Base-by-base conservation (phyloP, 441 rosid genomes). In the Aquilaria agallochum region DNA sequence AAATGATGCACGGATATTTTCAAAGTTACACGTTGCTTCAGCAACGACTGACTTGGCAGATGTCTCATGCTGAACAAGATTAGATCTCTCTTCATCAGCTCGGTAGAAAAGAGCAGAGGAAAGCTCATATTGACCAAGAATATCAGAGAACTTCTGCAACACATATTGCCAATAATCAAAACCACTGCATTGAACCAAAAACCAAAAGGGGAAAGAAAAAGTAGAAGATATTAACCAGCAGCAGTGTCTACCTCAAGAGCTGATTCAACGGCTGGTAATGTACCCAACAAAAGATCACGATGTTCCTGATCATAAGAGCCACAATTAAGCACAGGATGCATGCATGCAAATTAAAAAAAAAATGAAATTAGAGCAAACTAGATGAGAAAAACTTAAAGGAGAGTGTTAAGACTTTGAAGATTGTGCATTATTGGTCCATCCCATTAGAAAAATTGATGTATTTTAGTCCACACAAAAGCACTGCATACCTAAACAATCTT, bases 51-150 rank as follows among this genome's bases (percentile, higher is more conserved):
- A 80, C 83, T 92, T 95, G 53, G 93, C 93, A 65, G 99, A 92
- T 65, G 91, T 77, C 84, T 95, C 98, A 10, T 70, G 97, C 58
- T 83, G 74, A 75, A 83, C 58, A 62, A 88, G 92, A 68, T 76
- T 85, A 65, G 93, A 85, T 65, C 83, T 82, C 80, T 95, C 98
- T 82, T 95, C 96, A 72, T 95, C 99, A 76, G 86, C 90, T 65
- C 76, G 91, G 79, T 74, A 83, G 73, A 75, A 92, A 62, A 80
- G 68, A 64, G 96, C 75, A 68, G 98, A 92, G 59, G 79, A 77
- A 53, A 76, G 75, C 83, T 95, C 99, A 77, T 95, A 89, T 62
- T 81, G 84, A 72, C 69, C 79, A 64, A 92, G 83, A 66, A 88
- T 80, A 80, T 86, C 84, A 62, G 82, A 79, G 70, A 92, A 92